Evolutionary conservation across 495 filamentous ascomycete genomes (phyloP).

Genomic region (Evernia prunastri): DNA sequence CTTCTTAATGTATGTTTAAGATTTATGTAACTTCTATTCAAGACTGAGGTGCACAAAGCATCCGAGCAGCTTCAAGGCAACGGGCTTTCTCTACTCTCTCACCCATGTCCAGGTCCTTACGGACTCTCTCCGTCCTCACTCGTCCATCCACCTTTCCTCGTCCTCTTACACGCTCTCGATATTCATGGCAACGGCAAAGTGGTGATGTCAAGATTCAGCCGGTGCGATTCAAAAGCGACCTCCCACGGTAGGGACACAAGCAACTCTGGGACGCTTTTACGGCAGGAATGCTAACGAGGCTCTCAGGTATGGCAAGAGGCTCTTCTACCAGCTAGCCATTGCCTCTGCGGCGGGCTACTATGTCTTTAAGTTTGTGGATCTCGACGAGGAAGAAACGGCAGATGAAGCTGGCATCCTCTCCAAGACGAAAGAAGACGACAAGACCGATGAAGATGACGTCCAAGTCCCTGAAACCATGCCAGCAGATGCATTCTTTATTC

Average conservation of each 20-base stretch:
- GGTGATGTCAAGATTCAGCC: slow-evolving; percentile 9
- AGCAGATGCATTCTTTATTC: slow-evolving; percentile 53
- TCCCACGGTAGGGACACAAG: neutral
- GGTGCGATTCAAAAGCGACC: slow-evolving; percentile 8
- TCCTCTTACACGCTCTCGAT: slow-evolving; percentile 12
- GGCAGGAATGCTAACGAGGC: neutral
- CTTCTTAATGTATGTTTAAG: neutral
- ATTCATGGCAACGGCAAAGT: slow-evolving; percentile 18
- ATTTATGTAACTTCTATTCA: neutral
- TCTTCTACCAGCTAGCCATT: neutral
- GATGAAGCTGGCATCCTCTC: neutral
- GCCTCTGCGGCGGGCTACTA: neutral
- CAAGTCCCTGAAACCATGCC: slow-evolving; percentile 23
- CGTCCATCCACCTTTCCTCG: slow-evolving; percentile 10
- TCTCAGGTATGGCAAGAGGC: neutral
- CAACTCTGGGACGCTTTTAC: neutral
- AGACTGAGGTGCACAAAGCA: neutral
- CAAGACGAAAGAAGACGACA: slow-evolving; percentile 9
- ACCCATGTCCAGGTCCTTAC: slow-evolving; percentile 29
- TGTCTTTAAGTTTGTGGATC: neutral
- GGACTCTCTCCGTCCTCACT: slow-evolving; percentile 21
- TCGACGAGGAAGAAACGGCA: slow-evolving; percentile 15
- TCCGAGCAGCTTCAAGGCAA: slow-evolving; percentile 3
- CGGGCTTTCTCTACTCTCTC: slow-evolving; percentile 13
- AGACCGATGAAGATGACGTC: slow-evolving; percentile 26